These are phyloP conservation scores for Chalciporus sphaerocephalus DNA, from an alignment of 768 basidiomycete species.

Conservation along the genomic window DNA sequence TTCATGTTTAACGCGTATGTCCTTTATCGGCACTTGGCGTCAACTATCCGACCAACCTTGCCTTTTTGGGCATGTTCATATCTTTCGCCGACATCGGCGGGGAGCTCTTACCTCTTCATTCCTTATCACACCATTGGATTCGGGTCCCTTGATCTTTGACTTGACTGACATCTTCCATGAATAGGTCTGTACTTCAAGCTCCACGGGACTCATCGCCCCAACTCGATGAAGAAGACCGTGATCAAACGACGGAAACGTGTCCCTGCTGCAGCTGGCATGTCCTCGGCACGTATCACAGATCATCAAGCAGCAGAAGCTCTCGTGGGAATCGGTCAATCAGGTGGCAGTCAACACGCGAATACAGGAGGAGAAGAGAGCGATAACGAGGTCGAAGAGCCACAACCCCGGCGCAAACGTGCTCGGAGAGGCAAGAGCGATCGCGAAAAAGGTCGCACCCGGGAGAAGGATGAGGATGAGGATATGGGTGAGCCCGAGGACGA, in stretches of 20 bases:
- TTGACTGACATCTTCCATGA: conserved; percentile 18
- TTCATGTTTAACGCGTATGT: conserved; percentile 17
- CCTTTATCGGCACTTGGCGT: conserved; percentile 8
- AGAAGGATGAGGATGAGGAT: conserved; percentile 44
- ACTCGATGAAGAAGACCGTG: conserved; percentile 98
- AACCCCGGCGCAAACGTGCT: conserved; percentile 58
- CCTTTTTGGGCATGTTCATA: conserved; percentile 12
- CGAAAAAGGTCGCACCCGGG: conserved; percentile 34
- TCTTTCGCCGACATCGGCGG: too few species aligned
- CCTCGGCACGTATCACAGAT: conserved; percentile 59
- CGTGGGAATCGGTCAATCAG: conserved; percentile 69
- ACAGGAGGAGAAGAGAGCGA: conserved; percentile 42
- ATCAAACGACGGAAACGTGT: conserved; percentile 98
- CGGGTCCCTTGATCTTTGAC: background rate
- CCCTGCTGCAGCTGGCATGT: conserved; percentile 66
- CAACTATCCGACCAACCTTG: conserved; percentile 19
- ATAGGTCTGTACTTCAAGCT: conserved; percentile 97
- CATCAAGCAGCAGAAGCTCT: conserved; percentile 88
- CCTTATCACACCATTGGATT: background rate
- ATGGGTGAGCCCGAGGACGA: conserved; percentile 44
- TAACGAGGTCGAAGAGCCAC: conserved; percentile 36
- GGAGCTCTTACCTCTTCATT: conserved; percentile 26
- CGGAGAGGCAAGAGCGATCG: conserved; percentile 38
- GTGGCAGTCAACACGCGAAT: conserved; percentile 33
- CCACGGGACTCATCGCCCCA: conserved; percentile 94